These are phyloP conservation scores for Lolium perenne DNA, from an alignment of 176 grass and related monocot genomes.

Conservation along the genomic window DNA sequence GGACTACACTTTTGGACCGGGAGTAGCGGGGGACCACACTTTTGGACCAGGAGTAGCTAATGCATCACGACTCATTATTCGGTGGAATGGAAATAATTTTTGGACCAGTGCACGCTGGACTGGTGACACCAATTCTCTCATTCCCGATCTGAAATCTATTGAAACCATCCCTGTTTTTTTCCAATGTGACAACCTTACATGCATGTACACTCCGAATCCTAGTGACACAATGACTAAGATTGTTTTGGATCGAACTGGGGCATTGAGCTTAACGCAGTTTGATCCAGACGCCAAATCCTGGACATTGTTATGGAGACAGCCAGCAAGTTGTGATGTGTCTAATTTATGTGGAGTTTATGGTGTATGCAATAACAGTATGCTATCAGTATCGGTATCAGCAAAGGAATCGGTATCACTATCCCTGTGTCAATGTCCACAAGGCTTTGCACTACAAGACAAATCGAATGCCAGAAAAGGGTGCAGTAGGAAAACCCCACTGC, in stretches of 20 bases:
- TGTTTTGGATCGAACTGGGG: conserved; percentile 32
- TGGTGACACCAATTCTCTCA: not conserved
- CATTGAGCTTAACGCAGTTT: conserved; percentile 34
- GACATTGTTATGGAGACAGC: conserved; percentile 30
- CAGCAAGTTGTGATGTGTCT: conserved; percentile 30
- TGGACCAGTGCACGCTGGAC: conserved; percentile 33
- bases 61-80: conserved; percentile 1
- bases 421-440: conserved; percentile 29
- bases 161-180: not conserved
- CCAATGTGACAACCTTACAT: conserved; percentile 24
- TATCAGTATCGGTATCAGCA: not conserved
- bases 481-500: not conserved
- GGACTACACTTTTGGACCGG: conserved; percentile 32
- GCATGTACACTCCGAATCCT: conserved; percentile 41
- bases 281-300: not conserved
- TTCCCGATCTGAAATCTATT: conserved; percentile 8
- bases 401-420: not conserved
- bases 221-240: not conserved
- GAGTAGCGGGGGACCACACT: conserved; percentile 21
- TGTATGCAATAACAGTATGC: conserved; percentile 12
- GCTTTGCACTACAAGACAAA: not conserved
- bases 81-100: not conserved
- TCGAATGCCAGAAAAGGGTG: conserved; percentile 31
- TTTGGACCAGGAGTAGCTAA: not conserved
- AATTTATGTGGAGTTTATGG: conserved; percentile 56